These are phyloP conservation scores for Sporothrix luriei DNA, from an alignment of 2,329 filamentous ascomycete species.

Conservation along the genomic window DNA sequence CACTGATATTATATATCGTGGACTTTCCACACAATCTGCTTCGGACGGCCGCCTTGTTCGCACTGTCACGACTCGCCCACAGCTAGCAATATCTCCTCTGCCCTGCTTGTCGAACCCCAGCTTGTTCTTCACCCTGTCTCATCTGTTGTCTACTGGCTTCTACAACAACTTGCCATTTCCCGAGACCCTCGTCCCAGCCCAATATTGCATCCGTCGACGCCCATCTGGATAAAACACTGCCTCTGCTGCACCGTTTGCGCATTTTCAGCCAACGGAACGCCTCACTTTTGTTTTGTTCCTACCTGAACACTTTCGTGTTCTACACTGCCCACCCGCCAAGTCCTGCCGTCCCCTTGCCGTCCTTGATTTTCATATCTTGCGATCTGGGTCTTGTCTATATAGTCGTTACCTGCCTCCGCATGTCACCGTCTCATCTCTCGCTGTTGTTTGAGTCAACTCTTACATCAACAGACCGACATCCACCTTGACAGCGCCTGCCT, in stretches of 20 bases:
- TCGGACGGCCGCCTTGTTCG: neutral
- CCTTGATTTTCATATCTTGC: conserved; percentile 3
- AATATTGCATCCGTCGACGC: neutral
- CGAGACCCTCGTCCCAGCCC: conserved; percentile 8
- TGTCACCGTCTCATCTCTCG: conserved; percentile 8
- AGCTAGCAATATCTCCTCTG: neutral
- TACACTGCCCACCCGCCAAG: conserved; percentile 17
- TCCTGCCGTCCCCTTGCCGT: conserved; percentile 18
- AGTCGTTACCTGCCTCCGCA: conserved; percentile 17
- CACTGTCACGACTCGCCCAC: neutral
- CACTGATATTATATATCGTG: neutral
- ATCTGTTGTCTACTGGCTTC: conserved; percentile 5
- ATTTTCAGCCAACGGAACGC: conserved; percentile 8
- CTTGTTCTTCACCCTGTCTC: neutral
- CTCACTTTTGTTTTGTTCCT: conserved; percentile 1
- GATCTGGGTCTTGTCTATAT: conserved; percentile 24
- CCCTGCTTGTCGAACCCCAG: conserved; percentile 17
- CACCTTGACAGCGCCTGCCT: neutral
- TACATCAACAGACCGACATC: conserved; percentile 3
- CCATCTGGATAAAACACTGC: conserved; percentile 3
- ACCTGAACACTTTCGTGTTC: conserved; percentile 6
- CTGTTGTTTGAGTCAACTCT: conserved; percentile 14
- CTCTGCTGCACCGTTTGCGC: conserved; percentile 20
- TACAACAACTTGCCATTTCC: conserved; percentile 4
- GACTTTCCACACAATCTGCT: neutral